These are phyloP conservation scores for Penicillium sclerotigenum DNA, from an alignment of 2,329 filamentous ascomycete genomes.

Conservation along the genomic window DNA sequence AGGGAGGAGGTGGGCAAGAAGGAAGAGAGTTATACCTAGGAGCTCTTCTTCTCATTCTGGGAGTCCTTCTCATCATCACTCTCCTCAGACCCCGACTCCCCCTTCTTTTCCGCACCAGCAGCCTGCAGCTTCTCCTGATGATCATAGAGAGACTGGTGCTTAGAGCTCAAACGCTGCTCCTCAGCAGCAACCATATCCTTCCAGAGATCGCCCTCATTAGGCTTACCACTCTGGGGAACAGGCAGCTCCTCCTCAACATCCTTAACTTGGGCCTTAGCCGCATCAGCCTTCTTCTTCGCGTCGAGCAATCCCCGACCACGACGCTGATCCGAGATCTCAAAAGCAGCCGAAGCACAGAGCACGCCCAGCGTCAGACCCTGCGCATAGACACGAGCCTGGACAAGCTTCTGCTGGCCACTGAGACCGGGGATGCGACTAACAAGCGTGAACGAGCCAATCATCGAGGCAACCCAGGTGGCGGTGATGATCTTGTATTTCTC, in stretches of 20 bases:
- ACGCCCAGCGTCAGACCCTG: slow-evolving; percentile 85
- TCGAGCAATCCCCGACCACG: slow-evolving; percentile 55
- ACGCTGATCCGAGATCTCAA: slow-evolving; percentile 77
- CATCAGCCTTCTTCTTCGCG: slow-evolving; percentile 73
- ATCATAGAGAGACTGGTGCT: slow-evolving; percentile 36
- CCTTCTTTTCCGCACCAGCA: background rate
- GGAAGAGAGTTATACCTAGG: background rate
- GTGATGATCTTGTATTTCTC: slow-evolving; percentile 88
- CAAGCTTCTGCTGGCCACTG: slow-evolving; percentile 76
- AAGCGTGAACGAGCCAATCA: slow-evolving; percentile 69
- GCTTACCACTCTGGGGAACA: slow-evolving; percentile 66
- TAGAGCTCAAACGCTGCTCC: slow-evolving; percentile 45
- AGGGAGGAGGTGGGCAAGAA: background rate
- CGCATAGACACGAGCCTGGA: slow-evolving; percentile 91
- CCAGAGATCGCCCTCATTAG: slow-evolving; percentile 83
- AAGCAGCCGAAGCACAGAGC: slow-evolving; percentile 73
- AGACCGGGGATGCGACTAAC: slow-evolving; percentile 77
- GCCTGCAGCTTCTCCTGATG: slow-evolving; percentile 11
- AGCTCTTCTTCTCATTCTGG: slow-evolving; percentile 17
- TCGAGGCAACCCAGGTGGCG: slow-evolving; percentile 74
- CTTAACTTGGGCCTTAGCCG: slow-evolving; percentile 72
- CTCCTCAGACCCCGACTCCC: slow-evolving; percentile 18
- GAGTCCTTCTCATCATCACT: slow-evolving; percentile 19
- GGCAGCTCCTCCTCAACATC: slow-evolving; percentile 74
- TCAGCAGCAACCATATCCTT: slow-evolving; percentile 55